phyloP scores from a whole-genome alignment of 177 flowering plant species.

The Vitis hybrid region DNA sequence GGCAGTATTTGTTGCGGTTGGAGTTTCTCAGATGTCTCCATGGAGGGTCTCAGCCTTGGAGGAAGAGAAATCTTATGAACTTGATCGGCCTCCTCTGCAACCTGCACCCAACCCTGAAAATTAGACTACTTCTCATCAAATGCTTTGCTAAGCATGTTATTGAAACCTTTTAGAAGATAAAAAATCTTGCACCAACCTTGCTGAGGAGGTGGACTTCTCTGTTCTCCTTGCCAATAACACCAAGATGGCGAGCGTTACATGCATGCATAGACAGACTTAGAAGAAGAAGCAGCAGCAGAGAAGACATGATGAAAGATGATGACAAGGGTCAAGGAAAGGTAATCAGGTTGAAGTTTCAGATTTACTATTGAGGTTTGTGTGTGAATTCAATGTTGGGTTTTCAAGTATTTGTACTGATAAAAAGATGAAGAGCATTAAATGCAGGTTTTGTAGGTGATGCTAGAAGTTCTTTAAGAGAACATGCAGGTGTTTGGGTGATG shows the following conservation, averaged over 20 bases:
- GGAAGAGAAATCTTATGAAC: neutral
- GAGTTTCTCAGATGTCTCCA: too few species aligned
- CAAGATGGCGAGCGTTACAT: conserved; percentile 41
- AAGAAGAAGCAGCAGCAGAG: conserved; percentile 22
- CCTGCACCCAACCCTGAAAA: conserved; percentile 18
- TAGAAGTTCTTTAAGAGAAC: conserved; percentile 45
- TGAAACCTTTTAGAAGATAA: neutral
- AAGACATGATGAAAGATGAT: conserved; percentile 19
- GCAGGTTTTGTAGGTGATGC: conserved; percentile 37
- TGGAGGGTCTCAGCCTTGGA: conserved; percentile 5
- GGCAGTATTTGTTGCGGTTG: neutral
- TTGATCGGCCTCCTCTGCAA: conserved; percentile 9
- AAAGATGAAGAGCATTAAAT: conserved; percentile 44
- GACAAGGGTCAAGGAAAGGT: neutral
- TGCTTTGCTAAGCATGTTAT: neutral
- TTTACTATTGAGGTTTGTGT: neutral
- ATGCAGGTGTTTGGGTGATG: conserved; percentile 55
- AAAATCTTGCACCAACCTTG: conserved; percentile 27
- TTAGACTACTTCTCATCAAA: neutral
- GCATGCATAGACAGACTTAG: conserved; percentile 39
- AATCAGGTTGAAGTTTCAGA: neutral
- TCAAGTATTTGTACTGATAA: conserved; percentile 29
- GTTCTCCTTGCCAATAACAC: conserved; percentile 7
- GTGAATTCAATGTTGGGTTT: conserved; percentile 6
- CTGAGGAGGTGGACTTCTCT: neutral